phyloP scores from a whole-genome alignment of 139 green algal species.

The Diplosphaera chodatii region DNA sequence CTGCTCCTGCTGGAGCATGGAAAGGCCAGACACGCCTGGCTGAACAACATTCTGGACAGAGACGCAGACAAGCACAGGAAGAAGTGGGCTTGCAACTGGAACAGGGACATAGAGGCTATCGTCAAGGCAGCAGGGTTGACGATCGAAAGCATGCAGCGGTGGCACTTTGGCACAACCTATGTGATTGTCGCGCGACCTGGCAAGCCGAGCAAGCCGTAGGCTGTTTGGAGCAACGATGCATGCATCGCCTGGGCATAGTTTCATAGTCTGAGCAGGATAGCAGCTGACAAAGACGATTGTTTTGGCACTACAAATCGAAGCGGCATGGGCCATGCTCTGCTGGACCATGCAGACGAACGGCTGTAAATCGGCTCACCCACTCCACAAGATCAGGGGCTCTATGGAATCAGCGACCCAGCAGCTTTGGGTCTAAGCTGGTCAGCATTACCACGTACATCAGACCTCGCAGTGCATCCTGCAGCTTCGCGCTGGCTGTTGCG shows the following conservation, averaged over 20 bases:
- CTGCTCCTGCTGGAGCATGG: conserved; percentile 70
- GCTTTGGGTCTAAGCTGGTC: not conserved
- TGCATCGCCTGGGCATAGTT: too few relatives aligned
- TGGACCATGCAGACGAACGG: too few relatives aligned
- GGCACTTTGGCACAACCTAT: conserved; percentile 74
- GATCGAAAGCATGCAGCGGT: conserved; percentile 39
- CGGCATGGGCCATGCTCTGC: too few relatives aligned
- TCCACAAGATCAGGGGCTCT: too few relatives aligned
- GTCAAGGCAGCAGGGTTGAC: conserved; percentile 51
- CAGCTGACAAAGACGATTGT: too few relatives aligned
- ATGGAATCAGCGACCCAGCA: not conserved
- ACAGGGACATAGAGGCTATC: conserved; percentile 60
- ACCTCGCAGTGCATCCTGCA: not conserved
- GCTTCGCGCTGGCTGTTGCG: not conserved
- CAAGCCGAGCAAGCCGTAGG: too few relatives aligned
- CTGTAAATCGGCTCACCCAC: too few relatives aligned
- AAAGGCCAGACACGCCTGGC: conserved; percentile 20
- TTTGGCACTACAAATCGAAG: too few relatives aligned
- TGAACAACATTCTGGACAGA: conserved; percentile 44
- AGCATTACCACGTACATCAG: not conserved
- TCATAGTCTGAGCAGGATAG: too few relatives aligned
- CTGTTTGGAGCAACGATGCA: too few relatives aligned
- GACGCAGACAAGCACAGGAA: conserved; percentile 34
- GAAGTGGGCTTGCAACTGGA: conserved; percentile 79
- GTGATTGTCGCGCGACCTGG: conserved; percentile 48